Base-by-base conservation (phyloP, 2,329 filamentous ascomycete species). In the Ophiostoma populinum region DNA sequence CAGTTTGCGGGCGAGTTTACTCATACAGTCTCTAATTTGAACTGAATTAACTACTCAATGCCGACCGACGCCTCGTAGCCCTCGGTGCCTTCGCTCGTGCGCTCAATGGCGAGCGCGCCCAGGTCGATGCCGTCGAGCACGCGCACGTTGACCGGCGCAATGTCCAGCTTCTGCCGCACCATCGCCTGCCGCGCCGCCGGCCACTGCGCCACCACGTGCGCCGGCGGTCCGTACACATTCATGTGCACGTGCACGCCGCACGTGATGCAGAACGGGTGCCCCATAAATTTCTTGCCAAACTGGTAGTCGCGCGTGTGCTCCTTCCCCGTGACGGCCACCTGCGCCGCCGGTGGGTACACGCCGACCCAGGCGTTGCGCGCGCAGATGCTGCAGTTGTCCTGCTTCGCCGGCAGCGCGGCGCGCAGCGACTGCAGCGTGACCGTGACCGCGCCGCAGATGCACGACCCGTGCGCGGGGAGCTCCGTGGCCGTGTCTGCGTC, bases 1-100 rank as follows among this genome's bases (percentile, higher is more conserved):
- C 58, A 62, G 47, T 61, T 58, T 41, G 47, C 40, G 1, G 34
- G 48, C 2, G 57, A 61, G 47, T 61, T 61, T 43, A 37, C 28
- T 2, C 18, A 15, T 4, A 15, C 40, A 7, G 34, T 39, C 5
- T 35, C 7, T 20, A 3, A 2, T 16, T 29, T 21, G 3, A 19
- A 24, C 9, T 25, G 6, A 24, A 13, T 24, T 11, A 18, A 25
- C 20, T 27, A 28, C 20, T 15, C 25, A n/a, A 21, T 6, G 5
- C 19, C 33, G 10, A 38, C 26, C 4, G 27, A 19, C n/a, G 17
- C 9, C n/a, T 29, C 33, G 16, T 41, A 43, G 1, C 37, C 41
- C 6, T 37, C 39, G 28, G 37, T 33, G 1, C 41, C 39, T 4
- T 43, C 41, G 19, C 37, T 32, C 1, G 36, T 39, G 21, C 36